These are phyloP conservation scores for Leccinum subgranulosum DNA, from an alignment of 768 basidiomycete genomes.

Conservation along the genomic window DNA sequence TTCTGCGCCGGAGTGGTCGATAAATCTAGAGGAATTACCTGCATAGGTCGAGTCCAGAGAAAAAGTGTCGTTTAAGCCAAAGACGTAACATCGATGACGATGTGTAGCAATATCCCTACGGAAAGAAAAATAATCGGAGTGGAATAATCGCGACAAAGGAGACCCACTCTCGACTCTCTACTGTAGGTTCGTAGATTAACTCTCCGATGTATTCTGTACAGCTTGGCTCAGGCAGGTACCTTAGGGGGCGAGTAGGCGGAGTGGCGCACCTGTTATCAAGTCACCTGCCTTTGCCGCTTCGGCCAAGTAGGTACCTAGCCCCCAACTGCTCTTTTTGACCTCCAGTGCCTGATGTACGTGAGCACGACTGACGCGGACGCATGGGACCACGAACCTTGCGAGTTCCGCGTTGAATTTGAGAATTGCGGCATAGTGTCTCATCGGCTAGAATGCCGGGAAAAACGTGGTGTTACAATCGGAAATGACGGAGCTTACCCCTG, in stretches of 20 bases:
- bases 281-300: conserved; percentile 45
- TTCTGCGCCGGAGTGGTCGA: conserved; percentile 50
- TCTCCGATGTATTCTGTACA: conserved; percentile 66
- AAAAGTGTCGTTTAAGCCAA: conserved; percentile 44
- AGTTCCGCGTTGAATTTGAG: conserved; percentile 43
- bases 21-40: conserved; percentile 66
- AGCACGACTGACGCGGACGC: not conserved
- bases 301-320: conserved; percentile 51
- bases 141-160: not conserved
- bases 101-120: conserved; percentile 42
- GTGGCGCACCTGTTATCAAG: conserved; percentile 41
- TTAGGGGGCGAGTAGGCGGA: not conserved
- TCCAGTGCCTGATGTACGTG: conserved; percentile 35
- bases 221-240: not conserved
- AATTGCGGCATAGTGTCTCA: conserved; percentile 43
- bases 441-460: conserved; percentile 21
- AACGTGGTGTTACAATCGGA: not conserved
- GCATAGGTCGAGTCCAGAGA: conserved; percentile 53
- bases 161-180: conserved; percentile 50
- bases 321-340: conserved; percentile 45
- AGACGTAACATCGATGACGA: conserved; percentile 59
- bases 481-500: conserved; percentile 23
- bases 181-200: conserved; percentile 47
- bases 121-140: not conserved
- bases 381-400: conserved; percentile 38